Evolutionary conservation across 108 stramenopile species (phyloP).

Genomic region (Cyclotella atomus): DNA sequence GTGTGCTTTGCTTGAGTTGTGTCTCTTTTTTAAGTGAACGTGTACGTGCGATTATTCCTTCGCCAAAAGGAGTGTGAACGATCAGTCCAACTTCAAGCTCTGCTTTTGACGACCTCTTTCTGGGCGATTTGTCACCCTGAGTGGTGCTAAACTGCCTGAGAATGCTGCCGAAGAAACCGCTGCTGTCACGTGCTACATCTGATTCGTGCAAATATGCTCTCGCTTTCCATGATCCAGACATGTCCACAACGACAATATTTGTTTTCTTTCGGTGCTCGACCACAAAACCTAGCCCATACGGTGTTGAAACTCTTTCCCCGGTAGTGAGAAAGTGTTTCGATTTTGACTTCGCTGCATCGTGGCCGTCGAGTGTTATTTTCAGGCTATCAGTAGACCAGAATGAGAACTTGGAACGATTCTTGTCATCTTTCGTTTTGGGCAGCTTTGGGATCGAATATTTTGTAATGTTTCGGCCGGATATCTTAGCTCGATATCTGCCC

Average conservation of each 20-base stretch:
- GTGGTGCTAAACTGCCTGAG: conserved; percentile 50
- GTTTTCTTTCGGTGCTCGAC: conserved; percentile 68
- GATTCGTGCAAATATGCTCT: conserved; percentile 68
- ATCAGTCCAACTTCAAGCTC: conserved; percentile 59
- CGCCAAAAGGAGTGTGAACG: conserved; percentile 77
- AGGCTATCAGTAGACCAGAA: conserved; percentile 60
- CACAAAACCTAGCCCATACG: conserved; percentile 77
- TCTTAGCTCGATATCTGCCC: conserved; percentile 49
- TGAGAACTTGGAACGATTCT: conserved; percentile 66
- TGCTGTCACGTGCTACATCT: conserved; percentile 57
- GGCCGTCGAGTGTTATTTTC: conserved; percentile 47
- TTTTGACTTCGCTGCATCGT: conserved; percentile 45
- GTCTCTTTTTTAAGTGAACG: conserved; percentile 20
- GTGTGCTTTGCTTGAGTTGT: no score
- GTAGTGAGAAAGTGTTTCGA: conserved; percentile 49
- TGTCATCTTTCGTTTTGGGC: conserved; percentile 70
- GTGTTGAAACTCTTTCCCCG: conserved; percentile 83
- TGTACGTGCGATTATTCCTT: conserved; percentile 64
- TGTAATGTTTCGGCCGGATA: conserved; percentile 66
- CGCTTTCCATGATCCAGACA: conserved; percentile 72
- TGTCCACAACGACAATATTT: conserved; percentile 73
- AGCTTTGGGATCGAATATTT: conserved; percentile 73
- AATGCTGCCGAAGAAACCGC: conserved; percentile 63
- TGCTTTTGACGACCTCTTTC: conserved; percentile 27
- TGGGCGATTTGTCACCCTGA: conserved; percentile 26